A percentile compares a stretch with the other conserved stretches of the same genome.
phyloP scores from a whole-genome alignment of 2,329 filamentous ascomycete genomes.

The Venturia oleaginea region DNA sequence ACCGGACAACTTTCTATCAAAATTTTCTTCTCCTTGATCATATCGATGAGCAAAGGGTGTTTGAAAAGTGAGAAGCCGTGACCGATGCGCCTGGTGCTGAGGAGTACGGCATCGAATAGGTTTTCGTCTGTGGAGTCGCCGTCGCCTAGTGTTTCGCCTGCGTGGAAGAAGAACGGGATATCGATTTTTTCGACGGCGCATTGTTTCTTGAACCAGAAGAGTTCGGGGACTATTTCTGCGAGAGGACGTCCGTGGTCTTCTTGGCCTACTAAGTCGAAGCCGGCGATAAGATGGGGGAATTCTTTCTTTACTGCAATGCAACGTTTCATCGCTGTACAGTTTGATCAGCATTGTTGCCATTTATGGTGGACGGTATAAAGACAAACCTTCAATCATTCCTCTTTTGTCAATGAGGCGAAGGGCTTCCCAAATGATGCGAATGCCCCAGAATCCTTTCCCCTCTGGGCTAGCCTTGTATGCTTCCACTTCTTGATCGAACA shows the following conservation, averaged over 20 bases:
- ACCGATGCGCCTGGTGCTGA: slow-evolving; percentile 82
- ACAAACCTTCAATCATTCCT: slow-evolving; percentile 54
- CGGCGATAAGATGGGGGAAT: slow-evolving; percentile 71
- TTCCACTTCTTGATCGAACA: slow-evolving; percentile 68
- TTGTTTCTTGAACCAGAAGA: slow-evolving; percentile 89
- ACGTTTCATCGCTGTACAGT: slow-evolving; percentile 57
- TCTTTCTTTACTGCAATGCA: slow-evolving; percentile 75
- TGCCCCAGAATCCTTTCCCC: slow-evolving; percentile 73
- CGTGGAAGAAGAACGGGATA: slow-evolving; percentile 93
- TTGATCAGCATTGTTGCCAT: neutral
- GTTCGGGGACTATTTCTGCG: slow-evolving; percentile 65
- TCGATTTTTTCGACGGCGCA: slow-evolving; percentile 69
- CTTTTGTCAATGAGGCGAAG: slow-evolving; percentile 57
- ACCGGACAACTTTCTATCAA: slow-evolving; percentile 86
- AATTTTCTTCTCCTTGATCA: slow-evolving; percentile 82
- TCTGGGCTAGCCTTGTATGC: slow-evolving; percentile 63
- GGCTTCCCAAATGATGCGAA: slow-evolving; percentile 76
- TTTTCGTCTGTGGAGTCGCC: slow-evolving; percentile 72
- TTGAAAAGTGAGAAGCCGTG: slow-evolving; percentile 85
- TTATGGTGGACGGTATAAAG: neutral
- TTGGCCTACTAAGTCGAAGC: slow-evolving; percentile 80
- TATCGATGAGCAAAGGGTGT: slow-evolving; percentile 79
- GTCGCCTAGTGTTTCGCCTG: slow-evolving; percentile 76
- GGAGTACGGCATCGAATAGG: slow-evolving; percentile 77
- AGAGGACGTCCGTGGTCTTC: slow-evolving; percentile 73